phyloP scores from a whole-genome alignment of 176 grass and related monocot species.

The Musa beccarii region DNA sequence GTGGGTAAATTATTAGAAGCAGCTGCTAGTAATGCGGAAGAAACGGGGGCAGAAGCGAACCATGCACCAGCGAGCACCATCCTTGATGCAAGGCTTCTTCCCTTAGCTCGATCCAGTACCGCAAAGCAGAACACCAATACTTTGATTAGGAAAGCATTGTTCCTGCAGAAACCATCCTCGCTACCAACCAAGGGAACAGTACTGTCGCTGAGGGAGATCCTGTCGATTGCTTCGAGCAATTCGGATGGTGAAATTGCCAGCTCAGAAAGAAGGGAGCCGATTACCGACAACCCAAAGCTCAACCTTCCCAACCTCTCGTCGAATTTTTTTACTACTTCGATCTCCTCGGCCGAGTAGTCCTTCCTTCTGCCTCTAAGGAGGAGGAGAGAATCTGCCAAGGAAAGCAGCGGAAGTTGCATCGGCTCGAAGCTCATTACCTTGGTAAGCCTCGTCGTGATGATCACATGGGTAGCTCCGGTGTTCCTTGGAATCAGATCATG shows the following conservation, averaged over 20 bases:
- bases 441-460: slow-evolving; percentile 61
- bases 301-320: slow-evolving; percentile 74
- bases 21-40: slow-evolving; percentile 56
- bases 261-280: slow-evolving; percentile 83
- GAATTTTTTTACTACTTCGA: slow-evolving; percentile 67
- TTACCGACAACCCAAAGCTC: slow-evolving; percentile 77
- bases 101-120: slow-evolving; percentile 69
- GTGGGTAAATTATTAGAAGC: slow-evolving; percentile 55
- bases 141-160: slow-evolving; percentile 82
- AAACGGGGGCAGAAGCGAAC: slow-evolving; percentile 79
- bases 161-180: slow-evolving; percentile 72
- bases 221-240: slow-evolving; percentile 72
- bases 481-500: slow-evolving; percentile 98
- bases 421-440: slow-evolving; percentile 81
- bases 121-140: slow-evolving; percentile 79
- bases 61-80: slow-evolving; percentile 85
- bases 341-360: slow-evolving; percentile 62
- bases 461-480: slow-evolving; percentile 71
- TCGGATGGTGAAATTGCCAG: slow-evolving; percentile 72
- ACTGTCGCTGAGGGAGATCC: slow-evolving; percentile 53
- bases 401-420: slow-evolving; percentile 68
- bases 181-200: slow-evolving; percentile 28
- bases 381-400: slow-evolving; percentile 50
- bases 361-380: slow-evolving; percentile 78
- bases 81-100: slow-evolving; percentile 61